Percentiles rank a stretch among this genome's conserved stretches.
These are phyloP conservation scores for carrot (Daucus carota) DNA, from an alignment of 129 eudicot genomes.

Conservation along the genomic window DH1_v3.0 NC_030382.2:56590001-56590500, in stretches of 20 bases:
- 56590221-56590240: not conserved
- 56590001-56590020: not conserved
- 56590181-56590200: not conserved
- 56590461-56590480: conserved; percentile 1
- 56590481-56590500: not conserved
- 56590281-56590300: conserved; percentile 3
- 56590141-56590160: not conserved
- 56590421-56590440: not conserved
- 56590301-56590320: not conserved
- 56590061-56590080: not conserved
- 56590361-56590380: not conserved
- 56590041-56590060: not conserved
- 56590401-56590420: conserved; percentile 1
- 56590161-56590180: not conserved
- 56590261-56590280: not conserved
- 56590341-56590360: conserved; percentile 3
- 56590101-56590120: not conserved
- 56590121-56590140: not conserved
- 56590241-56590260: not conserved
- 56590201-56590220: conserved; percentile 1
- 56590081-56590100: not conserved
- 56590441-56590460: not conserved
- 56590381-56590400: not conserved
- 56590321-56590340: not conserved
- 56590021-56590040: not conserved